These are phyloP conservation scores for Pichia phayaonensis DNA, from an alignment of 805 yeast genomes.

Conservation along the genomic window DNA sequence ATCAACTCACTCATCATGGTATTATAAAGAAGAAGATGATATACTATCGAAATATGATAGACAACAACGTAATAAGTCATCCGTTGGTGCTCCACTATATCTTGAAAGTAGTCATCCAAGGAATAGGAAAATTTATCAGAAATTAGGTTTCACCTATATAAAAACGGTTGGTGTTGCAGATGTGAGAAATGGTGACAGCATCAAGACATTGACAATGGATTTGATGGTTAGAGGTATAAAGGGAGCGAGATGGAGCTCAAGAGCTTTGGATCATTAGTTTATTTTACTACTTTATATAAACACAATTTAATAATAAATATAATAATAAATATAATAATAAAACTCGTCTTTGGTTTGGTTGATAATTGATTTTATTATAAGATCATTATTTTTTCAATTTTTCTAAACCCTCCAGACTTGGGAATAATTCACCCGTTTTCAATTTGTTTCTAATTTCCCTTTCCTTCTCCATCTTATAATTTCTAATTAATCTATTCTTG, in stretches of 20 bases:
- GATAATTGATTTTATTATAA: too few species aligned
- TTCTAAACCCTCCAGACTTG: constrained; percentile 22
- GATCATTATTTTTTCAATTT: neutral
- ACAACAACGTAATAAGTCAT: constrained; percentile 17
- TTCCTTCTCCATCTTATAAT: constrained; percentile 29
- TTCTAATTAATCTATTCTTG: constrained; percentile 32
- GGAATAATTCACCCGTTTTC: constrained; percentile 33
- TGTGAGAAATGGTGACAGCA: constrained; percentile 20
- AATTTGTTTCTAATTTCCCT: constrained; percentile 28
- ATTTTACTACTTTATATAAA: neutral
- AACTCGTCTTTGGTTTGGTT: too few species aligned
- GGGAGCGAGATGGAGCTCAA: constrained; percentile 28
- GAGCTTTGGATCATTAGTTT: constrained; percentile 7
- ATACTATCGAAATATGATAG: constrained; percentile 28
- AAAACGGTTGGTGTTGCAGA: constrained; percentile 30
- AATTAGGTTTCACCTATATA: constrained; percentile 41
- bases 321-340: too few species aligned
- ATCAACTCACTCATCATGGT: constrained; percentile 30
- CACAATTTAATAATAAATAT: neutral
- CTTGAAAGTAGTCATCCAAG: constrained; percentile 51
- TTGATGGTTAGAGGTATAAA: constrained; percentile 33
- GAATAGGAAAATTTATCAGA: constrained; percentile 45
- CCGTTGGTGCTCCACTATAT: constrained; percentile 34
- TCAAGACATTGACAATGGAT: constrained; percentile 28
- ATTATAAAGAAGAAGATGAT: constrained; percentile 29